phyloP scores from a whole-genome alignment of 1,139 yeast genomes.

The Diutina rugosa region DNA sequence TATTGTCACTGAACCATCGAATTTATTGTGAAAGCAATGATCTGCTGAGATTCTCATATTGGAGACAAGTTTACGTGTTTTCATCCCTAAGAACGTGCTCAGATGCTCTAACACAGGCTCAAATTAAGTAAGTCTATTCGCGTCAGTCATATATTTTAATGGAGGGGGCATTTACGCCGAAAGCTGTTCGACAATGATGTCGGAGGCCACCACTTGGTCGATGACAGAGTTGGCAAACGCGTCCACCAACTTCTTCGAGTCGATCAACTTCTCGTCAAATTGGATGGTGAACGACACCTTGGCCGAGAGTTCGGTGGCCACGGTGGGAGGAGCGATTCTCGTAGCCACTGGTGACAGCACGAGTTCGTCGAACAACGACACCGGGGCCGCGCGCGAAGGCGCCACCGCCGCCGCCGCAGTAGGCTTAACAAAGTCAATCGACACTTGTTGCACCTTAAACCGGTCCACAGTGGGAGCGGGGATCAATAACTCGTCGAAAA shows the following conservation, averaged over 20 bases:
- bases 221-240: background rate
- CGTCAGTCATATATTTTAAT: too few species aligned
- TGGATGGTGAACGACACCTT: constrained; percentile 37
- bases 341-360: constrained; percentile 23
- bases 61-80: too few species aligned
- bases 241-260: constrained; percentile 18
- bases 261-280: constrained; percentile 19
- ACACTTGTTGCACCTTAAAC: constrained; percentile 31
- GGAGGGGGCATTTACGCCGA: background rate
- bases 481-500: constrained; percentile 54
- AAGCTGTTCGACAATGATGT: background rate
- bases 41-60: too few species aligned
- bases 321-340: constrained; percentile 4
- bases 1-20: too few species aligned
- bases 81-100: too few species aligned
- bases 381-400: constrained; percentile 9
- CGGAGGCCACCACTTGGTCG: background rate
- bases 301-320: constrained; percentile 9
- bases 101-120: too few species aligned
- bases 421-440: constrained; percentile 13
- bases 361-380: constrained; percentile 25
- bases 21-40: too few species aligned
- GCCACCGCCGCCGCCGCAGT: constrained; percentile 4
- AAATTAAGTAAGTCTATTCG: too few species aligned
- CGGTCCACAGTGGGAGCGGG: constrained; percentile 46